phyloP scores from a whole-genome alignment of 768 basidiomycete species.

The Termitomyces heimii region DNA sequence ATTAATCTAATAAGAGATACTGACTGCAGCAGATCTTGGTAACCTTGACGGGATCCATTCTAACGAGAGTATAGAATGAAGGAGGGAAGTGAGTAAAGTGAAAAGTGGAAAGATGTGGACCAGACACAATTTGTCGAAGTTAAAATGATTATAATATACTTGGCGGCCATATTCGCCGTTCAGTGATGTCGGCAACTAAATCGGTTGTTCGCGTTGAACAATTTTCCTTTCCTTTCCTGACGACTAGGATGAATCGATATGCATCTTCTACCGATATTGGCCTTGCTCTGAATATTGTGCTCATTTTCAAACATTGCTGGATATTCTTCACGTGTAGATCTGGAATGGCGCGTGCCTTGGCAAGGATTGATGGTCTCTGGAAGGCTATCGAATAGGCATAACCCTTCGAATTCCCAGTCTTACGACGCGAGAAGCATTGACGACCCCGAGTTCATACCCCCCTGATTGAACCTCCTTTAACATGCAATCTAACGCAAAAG shows the following conservation, averaged over 20 bases:
- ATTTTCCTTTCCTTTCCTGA: neutral
- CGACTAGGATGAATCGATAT: neutral
- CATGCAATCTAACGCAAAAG: neutral
- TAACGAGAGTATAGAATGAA: slow-evolving; percentile 2
- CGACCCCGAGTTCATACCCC: neutral
- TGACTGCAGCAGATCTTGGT: slow-evolving; percentile 86
- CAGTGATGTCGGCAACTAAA: neutral
- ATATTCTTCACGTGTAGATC: too few species aligned
- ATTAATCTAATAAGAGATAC: slow-evolving; percentile 24
- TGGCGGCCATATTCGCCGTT: neutral
- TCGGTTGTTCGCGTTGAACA: neutral
- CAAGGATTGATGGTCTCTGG: neutral
- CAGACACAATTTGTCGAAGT: neutral
- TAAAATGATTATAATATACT: neutral
- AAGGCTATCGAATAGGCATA: neutral
- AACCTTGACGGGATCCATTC: slow-evolving; percentile 56
- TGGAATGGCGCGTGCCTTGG: neutral
- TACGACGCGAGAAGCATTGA: neutral
- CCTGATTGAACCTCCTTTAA: neutral
- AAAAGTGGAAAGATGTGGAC: neutral
- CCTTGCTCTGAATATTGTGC: neutral
- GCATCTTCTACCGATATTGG: neutral
- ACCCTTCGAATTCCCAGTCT: neutral
- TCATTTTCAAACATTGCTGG: neutral
- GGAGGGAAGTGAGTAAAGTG: neutral